A percentile compares a stretch with the other conserved stretches of the same genome.
phyloP scores from a whole-genome alignment of 306 rosid species.

The Vigna angularis region DNA sequence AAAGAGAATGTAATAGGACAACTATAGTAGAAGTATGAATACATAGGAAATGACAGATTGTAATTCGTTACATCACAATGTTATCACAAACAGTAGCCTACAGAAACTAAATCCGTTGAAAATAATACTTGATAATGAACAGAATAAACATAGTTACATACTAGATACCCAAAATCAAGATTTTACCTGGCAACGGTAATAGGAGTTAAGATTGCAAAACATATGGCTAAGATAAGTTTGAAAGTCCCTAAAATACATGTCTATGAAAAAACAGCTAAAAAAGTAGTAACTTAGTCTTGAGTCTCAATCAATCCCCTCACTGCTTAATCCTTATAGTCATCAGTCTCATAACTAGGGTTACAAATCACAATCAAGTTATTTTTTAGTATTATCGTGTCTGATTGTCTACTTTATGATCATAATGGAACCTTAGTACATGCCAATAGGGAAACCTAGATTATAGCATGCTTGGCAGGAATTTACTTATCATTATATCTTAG shows the following conservation, averaged over 20 bases:
- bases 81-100: slow-evolving; percentile 1
- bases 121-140: not conserved
- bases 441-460: not conserved
- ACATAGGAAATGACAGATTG: slow-evolving; percentile 11
- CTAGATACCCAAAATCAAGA: not conserved
- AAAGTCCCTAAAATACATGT: not conserved
- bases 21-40: slow-evolving; percentile 17
- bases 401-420: not conserved
- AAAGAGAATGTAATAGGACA: slow-evolving; percentile 1
- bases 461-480: not conserved
- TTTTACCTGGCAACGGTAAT: not conserved
- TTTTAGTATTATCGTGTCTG: not conserved
- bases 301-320: not conserved
- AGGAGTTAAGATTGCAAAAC: not conserved
- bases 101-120: slow-evolving; percentile 8
- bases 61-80: not conserved
- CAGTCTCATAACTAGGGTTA: not conserved
- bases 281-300: not conserved
- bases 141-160: not conserved
- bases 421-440: not conserved
- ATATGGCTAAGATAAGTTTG: not conserved
- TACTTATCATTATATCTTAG: not conserved
- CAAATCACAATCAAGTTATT: not conserved
- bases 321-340: not conserved
- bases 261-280: not conserved